These are phyloP conservation scores for Ascocoryne sarcoides DNA, from an alignment of 2,329 filamentous ascomycete genomes.

Conservation along the genomic window DNA sequence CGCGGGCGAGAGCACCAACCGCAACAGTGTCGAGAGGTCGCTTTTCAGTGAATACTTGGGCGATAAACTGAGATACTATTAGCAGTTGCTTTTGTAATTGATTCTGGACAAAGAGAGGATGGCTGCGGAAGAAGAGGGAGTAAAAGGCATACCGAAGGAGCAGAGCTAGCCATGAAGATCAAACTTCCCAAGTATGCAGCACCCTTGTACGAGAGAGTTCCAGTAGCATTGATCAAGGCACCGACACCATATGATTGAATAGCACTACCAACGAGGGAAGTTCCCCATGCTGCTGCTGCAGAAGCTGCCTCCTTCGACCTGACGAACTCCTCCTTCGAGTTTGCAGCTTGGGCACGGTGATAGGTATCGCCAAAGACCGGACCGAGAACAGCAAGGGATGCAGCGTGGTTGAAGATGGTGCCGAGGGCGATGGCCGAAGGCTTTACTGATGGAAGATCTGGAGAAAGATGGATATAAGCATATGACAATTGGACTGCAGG, in stretches of 20 bases:
- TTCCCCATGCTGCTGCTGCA: slow-evolving; percentile 83
- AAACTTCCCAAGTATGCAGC: slow-evolving; percentile 85
- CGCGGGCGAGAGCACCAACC: slow-evolving; percentile 71
- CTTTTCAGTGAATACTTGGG: slow-evolving; percentile 84
- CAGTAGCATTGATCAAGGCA: slow-evolving; percentile 88
- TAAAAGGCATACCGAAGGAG: slow-evolving; percentile 76
- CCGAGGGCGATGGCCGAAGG: slow-evolving; percentile 95
- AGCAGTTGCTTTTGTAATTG: neutral
- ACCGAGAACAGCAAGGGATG: slow-evolving; percentile 77
- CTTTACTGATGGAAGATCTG: slow-evolving; percentile 74
- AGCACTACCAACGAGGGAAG: slow-evolving; percentile 78
- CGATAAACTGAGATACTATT: slow-evolving; percentile 57
- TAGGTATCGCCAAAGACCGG: slow-evolving; percentile 93
- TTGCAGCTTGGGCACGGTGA: slow-evolving; percentile 80
- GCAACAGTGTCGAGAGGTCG: slow-evolving; percentile 84
- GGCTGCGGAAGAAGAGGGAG: too few relatives aligned
- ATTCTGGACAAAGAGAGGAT: too few relatives aligned
- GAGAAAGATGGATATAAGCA: slow-evolving; percentile 1
- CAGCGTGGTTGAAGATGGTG: slow-evolving; percentile 88
- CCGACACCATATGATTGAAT: slow-evolving; percentile 85
- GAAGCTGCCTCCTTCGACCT: slow-evolving; percentile 85
- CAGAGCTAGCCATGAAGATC: slow-evolving; percentile 86
- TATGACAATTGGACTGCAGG: too few relatives aligned
- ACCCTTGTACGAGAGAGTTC: slow-evolving; percentile 93
- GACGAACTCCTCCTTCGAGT: slow-evolving; percentile 95